Percentiles rank a stretch among this genome's conserved stretches.
phyloP scores from a whole-genome alignment of 306 rosid genomes.

The Senna tora region DNA sequence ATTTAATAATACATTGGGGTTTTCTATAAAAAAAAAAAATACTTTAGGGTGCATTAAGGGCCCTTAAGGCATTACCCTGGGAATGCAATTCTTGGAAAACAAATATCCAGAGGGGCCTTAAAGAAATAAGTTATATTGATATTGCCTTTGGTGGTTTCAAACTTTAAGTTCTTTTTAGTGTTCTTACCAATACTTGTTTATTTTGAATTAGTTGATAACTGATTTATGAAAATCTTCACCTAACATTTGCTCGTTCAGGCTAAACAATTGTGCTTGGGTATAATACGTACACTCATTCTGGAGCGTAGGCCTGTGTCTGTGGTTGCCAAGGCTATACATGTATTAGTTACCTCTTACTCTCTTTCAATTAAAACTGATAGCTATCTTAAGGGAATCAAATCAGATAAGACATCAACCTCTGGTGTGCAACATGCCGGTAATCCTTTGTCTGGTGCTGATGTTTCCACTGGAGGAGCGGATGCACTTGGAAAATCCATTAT shows the following conservation, averaged over 20 bases:
- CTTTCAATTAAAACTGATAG: conserved; percentile 67
- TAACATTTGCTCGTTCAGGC: conserved; percentile 65
- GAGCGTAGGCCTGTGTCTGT: conserved; percentile 78
- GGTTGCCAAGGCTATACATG: conserved; percentile 84
- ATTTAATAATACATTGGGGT: conserved; percentile 28
- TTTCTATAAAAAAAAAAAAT: too few relatives aligned
- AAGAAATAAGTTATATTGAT: conserved; percentile 24
- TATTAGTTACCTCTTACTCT: conserved; percentile 69
- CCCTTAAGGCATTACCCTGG: neutral
- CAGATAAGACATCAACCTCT: conserved; percentile 60
- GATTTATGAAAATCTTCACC: conserved; percentile 7
- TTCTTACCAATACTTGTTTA: conserved; percentile 12
- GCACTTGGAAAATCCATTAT: conserved; percentile 55
- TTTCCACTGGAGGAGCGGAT: conserved; percentile 48
- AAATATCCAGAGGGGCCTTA: conserved; percentile 23
- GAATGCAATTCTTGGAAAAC: conserved; percentile 25
- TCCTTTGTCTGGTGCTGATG: conserved; percentile 50
- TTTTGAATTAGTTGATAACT: conserved; percentile 20
- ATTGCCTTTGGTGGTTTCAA: conserved; percentile 29
- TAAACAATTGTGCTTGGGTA: conserved; percentile 83
- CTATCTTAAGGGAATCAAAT: conserved; percentile 61
- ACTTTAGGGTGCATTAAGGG: conserved; percentile 30
- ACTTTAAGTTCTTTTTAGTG: conserved; percentile 6
- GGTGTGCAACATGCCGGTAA: conserved; percentile 50
- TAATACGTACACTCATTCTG: conserved; percentile 70